Evolutionary conservation across 495 filamentous ascomycete species (phyloP), one percentile per base, ranked within the genome.

Genomic region (Trichocladium antarcticum): DNA sequence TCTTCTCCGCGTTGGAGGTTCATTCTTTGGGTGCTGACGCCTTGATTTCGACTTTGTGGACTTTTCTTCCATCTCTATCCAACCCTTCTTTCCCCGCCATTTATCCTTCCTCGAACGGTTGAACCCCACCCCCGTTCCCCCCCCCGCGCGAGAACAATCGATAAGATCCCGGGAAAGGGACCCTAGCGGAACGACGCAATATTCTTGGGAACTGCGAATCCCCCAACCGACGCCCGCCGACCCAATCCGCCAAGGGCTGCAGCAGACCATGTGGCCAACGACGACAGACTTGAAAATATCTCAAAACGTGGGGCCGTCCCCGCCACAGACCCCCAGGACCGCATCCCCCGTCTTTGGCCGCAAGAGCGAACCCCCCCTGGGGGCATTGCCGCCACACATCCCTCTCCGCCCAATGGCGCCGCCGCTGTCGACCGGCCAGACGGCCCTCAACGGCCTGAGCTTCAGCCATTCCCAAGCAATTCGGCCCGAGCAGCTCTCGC

Each of bases 1-100:
- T 64, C 61, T 62, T 75, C 71, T 74, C 74, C 73, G 66, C 64
- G 67, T 57, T 71, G 74, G 74, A 78, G 74, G 63, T 69, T 73
- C 55, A 58, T 70, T 64, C 63, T 68, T 63, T 67, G 68, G 68
- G 68, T 69, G 44, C 61, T 69, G 56, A 71, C 67, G 40, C 69
- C 68, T 59, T 74, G 65, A 73, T 55, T 50, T 45, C 31, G 41
- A 29, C 38, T 6, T 36, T 17, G 31, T 32, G 29, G 37, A 11
- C 39, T 53, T 61, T 44, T 43, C 53, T 43, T 57, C 54, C 22
- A 59, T 47, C 15, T 24, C 38, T 19, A 20, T 43, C 35, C 36
- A 32, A 32, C 5, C 50, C 12, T 60, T n/a, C n/a, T 27, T 51
- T 10, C 55, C 48, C 52, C 49, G 32, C 56, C 45, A 43, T 51